phyloP scores from a whole-genome alignment of 1,284 basidiomycete species.

The Microbotryum violaceum region DNA sequence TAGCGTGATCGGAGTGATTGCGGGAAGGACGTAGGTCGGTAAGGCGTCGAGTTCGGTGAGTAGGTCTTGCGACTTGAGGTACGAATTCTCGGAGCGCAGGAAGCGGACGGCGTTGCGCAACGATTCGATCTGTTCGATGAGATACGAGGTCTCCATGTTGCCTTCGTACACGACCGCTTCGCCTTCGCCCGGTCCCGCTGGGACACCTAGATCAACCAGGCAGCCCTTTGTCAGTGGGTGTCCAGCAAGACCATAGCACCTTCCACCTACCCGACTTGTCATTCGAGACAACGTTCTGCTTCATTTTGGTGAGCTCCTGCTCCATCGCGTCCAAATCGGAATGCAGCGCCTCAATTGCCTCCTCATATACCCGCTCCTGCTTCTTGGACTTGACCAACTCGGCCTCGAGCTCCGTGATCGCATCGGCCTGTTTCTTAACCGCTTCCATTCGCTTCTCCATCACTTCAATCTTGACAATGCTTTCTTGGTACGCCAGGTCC shows the following conservation, averaged over 20 bases:
- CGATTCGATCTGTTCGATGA: slow-evolving; percentile 81
- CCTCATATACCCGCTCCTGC: slow-evolving; percentile 80
- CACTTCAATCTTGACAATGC: slow-evolving; percentile 82
- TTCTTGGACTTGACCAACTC: slow-evolving; percentile 72
- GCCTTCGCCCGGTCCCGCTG: slow-evolving; percentile 49
- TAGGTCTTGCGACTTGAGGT: slow-evolving; percentile 80
- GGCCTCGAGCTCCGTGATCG: slow-evolving; percentile 68
- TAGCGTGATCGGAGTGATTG: slow-evolving; percentile 26
- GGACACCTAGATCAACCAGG: no score
- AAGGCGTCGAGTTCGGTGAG: slow-evolving; percentile 70
- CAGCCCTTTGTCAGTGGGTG: slow-evolving; percentile 54
- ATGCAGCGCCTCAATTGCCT: slow-evolving; percentile 87
- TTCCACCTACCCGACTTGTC: slow-evolving; percentile 25
- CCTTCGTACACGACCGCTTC: slow-evolving; percentile 62
- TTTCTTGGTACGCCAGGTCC: slow-evolving; percentile 84
- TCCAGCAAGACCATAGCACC: slow-evolving; percentile 32
- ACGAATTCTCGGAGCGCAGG: slow-evolving; percentile 82
- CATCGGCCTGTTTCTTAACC: slow-evolving; percentile 72
- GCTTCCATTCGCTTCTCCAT: slow-evolving; percentile 87
- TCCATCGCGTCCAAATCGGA: slow-evolving; percentile 77
- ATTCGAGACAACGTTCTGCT: slow-evolving; percentile 47
- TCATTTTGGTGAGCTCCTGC: slow-evolving; percentile 76
- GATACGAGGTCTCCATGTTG: slow-evolving; percentile 71
- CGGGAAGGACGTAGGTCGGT: slow-evolving; percentile 51
- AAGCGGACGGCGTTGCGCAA: slow-evolving; percentile 80